Percentiles rank a stretch among this genome's conserved stretches.
Conservation (phyloP, 2,329 filamentous ascomycete species). For the Acrodontium crateriforme region DNA sequence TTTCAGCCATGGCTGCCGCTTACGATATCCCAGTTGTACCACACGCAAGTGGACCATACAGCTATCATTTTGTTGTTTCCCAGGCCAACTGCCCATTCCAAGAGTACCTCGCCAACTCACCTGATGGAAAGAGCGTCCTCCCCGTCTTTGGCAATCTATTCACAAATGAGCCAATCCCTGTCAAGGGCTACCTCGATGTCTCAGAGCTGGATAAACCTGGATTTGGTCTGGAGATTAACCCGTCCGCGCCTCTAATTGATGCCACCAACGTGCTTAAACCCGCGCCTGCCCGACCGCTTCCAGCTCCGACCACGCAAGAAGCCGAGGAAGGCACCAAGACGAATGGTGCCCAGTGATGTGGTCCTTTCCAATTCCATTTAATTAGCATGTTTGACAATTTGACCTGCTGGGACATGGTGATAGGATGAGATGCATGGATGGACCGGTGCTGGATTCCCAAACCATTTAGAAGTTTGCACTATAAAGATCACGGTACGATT, state of each 20-base stretch:
- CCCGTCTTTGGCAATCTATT: constrained; percentile 90
- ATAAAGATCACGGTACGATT: too few relatives aligned
- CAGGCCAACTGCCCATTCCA: constrained; percentile 91
- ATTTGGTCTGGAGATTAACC: constrained; percentile 79
- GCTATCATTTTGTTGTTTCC: constrained; percentile 90
- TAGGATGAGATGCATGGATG: too few relatives aligned
- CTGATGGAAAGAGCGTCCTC: constrained; percentile 76
- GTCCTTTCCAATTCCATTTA: too few relatives aligned
- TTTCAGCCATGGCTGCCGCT: constrained; percentile 75
- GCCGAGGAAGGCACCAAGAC: too few relatives aligned
- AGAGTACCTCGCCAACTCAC: constrained; percentile 87
- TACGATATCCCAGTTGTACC: constrained; percentile 92
- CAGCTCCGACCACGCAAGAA: constrained; percentile 13
- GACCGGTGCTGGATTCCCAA: too few relatives aligned
- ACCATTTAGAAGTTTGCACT: too few relatives aligned
- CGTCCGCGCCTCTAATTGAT: constrained; percentile 64
- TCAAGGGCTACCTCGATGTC: constrained; percentile 66
- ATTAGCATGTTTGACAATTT: too few relatives aligned
- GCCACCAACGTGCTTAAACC: constrained; percentile 60
- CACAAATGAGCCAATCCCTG: constrained; percentile 77
- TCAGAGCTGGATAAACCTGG: constrained; percentile 75
- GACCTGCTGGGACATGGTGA: too few relatives aligned
- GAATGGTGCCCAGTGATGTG: too few relatives aligned
- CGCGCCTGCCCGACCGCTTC: constrained; percentile 33
- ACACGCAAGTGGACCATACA: constrained; percentile 88